These are phyloP conservation scores for Dipteronia sinensis DNA, from an alignment of 345 rosid genomes.

Conservation along the genomic window DNA sequence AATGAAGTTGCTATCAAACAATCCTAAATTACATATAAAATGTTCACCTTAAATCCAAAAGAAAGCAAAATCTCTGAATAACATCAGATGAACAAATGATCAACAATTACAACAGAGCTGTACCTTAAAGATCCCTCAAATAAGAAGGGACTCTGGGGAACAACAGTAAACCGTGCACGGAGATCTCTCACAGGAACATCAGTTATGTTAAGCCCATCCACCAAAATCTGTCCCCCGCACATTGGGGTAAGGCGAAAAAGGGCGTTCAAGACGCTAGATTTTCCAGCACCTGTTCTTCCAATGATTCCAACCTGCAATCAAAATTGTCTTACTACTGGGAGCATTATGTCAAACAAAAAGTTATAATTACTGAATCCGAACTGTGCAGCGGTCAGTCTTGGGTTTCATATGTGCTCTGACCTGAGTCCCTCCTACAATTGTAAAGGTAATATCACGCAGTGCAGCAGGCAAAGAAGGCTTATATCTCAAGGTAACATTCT, in stretches of 20 bases:
- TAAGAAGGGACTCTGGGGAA: constrained; percentile 89
- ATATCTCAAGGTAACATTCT: constrained; percentile 78
- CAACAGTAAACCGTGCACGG: constrained; percentile 72
- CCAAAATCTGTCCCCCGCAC: constrained; percentile 62
- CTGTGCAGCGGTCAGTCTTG: neutral
- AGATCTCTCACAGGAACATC: constrained; percentile 77
- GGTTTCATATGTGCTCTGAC: constrained; percentile 34
- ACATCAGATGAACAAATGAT: constrained; percentile 2
- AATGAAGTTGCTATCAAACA: neutral
- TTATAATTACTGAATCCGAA: constrained; percentile 14
- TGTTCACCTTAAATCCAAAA: neutral
- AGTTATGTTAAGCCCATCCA: constrained; percentile 68
- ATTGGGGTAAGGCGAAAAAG: constrained; percentile 77
- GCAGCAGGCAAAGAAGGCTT: constrained; percentile 74
- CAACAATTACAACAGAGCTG: neutral
- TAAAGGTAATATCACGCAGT: constrained; percentile 54
- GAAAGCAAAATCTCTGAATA: neutral
- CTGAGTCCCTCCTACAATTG: constrained; percentile 69
- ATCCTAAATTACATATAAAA: neutral
- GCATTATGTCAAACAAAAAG: neutral
- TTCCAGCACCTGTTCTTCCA: constrained; percentile 97
- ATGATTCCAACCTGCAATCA: constrained; percentile 73
- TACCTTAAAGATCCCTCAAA: constrained; percentile 90
- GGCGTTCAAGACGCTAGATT: constrained; percentile 85
- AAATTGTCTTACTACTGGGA: neutral